Conservation (phyloP, 2,329 filamentous ascomycete species). For the Ophiostoma sp. region DNA sequence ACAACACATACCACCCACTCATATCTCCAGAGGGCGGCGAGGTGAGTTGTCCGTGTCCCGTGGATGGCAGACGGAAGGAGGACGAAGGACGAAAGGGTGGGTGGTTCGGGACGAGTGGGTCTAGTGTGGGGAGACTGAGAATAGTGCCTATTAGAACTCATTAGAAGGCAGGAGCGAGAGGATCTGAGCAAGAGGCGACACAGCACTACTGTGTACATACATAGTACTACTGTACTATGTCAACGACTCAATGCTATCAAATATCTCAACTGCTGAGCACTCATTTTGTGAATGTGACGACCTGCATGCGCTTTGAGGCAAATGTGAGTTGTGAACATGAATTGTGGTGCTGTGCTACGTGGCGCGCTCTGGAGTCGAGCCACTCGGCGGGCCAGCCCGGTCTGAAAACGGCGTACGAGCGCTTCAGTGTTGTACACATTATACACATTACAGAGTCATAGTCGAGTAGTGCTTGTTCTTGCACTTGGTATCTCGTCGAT, state of each 20-base stretch:
- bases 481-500: no score
- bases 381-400: constrained; percentile 7
- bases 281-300: neutral
- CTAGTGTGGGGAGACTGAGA: neutral
- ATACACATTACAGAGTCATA: no score
- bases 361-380: constrained; percentile 24
- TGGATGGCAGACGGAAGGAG: neutral
- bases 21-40: neutral
- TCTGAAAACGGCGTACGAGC: neutral
- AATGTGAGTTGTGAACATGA: neutral
- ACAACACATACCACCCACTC: constrained; percentile 1
- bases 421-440: no score
- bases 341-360: constrained; percentile 26
- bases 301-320: neutral
- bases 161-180: neutral
- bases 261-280: neutral
- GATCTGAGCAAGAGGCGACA: neutral
- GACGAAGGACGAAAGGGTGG: neutral
- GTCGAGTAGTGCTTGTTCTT: no score
- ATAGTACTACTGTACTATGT: no score
- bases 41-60: neutral
- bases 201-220: neutral
- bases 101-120: constrained; percentile 1
- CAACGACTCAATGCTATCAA: neutral
- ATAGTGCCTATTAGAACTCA: neutral